A percentile compares a stretch with the other conserved stretches of the same genome.
Evolutionary conservation across 495 filamentous ascomycete species (phyloP).

Genomic region (Clohesyomyces aquaticus): DNA sequence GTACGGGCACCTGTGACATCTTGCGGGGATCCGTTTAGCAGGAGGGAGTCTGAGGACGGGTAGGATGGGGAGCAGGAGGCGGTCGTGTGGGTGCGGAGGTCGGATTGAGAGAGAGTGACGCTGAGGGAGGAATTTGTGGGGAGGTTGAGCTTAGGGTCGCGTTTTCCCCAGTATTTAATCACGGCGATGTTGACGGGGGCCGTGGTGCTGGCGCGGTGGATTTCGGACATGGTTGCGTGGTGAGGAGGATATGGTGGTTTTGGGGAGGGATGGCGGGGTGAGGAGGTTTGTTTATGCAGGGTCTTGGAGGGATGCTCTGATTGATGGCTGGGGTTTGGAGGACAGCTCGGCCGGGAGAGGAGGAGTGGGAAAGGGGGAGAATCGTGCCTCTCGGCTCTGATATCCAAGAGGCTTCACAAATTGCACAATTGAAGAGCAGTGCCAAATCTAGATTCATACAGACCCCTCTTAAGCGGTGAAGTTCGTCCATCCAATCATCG

Average conservation of each 20-base stretch:
- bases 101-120: constrained; percentile 90
- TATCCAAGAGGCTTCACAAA: neutral
- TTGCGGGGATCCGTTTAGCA: constrained; percentile 82
- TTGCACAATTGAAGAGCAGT: neutral
- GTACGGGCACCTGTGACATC: constrained; percentile 85
- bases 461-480: constrained; percentile 32
- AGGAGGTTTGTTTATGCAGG: constrained; percentile 22
- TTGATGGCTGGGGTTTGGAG: neutral
- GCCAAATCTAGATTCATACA: neutral
- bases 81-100: constrained; percentile 95
- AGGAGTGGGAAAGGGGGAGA: neutral
- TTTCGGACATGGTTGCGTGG: constrained; percentile 57
- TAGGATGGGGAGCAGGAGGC: constrained; percentile 87
- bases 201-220: constrained; percentile 94
- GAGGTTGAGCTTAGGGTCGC: constrained; percentile 87
- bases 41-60: constrained; percentile 71
- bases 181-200: constrained; percentile 99
- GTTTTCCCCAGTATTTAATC: constrained; percentile 99
- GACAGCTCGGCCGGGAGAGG: neutral
- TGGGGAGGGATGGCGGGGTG: neutral
- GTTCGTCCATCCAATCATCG: constrained; percentile 11
- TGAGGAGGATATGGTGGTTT: neutral
- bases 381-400: neutral
- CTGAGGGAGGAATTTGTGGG: constrained; percentile 97
- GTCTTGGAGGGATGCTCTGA: neutral